Percentiles rank a stretch among this genome's conserved stretches.
phyloP scores from a whole-genome alignment of 2,329 filamentous ascomycete species.

The Ustulina deusta region DNA sequence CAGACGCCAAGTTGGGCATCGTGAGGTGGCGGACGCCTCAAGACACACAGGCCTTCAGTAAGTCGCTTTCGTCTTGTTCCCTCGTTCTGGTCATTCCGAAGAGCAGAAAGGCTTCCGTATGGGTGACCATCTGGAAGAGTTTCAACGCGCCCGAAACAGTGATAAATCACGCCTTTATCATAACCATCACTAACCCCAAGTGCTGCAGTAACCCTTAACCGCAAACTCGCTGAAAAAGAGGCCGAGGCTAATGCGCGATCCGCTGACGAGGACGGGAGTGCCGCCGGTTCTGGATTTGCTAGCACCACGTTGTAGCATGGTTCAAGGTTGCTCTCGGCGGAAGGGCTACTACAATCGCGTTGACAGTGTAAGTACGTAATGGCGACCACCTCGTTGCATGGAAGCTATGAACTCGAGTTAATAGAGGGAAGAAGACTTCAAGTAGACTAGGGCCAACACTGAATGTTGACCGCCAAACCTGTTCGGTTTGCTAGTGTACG shows the following conservation, averaged over 20 bases:
- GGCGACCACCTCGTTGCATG: background rate
- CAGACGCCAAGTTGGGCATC: constrained; percentile 69
- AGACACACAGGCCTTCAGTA: constrained; percentile 58
- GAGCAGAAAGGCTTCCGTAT: background rate
- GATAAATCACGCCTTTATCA: background rate
- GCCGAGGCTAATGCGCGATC: constrained; percentile 19
- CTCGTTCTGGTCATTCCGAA: background rate
- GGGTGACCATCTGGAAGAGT: background rate
- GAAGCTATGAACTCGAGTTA: background rate
- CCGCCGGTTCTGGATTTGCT: background rate
- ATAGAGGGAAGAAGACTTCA: background rate
- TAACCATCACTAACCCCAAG: constrained; percentile 5
- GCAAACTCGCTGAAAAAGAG: constrained; percentile 40
- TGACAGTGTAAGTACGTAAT: background rate
- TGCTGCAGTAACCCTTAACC: constrained; percentile 21
- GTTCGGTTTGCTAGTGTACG: constrained; percentile 19
- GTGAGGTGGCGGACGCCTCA: constrained; percentile 71
- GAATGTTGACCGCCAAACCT: background rate
- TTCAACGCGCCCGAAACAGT: background rate
- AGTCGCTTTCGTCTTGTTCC: background rate
- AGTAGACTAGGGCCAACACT: background rate
- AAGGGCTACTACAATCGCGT: background rate
- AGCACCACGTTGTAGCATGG: background rate
- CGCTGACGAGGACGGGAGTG: background rate
- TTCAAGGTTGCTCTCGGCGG: background rate